A percentile compares a stretch with the other conserved stretches of the same genome.
Evolutionary conservation across 345 rosid species (phyloP).

Genomic region (Rhodamnia rubescens): DNA sequence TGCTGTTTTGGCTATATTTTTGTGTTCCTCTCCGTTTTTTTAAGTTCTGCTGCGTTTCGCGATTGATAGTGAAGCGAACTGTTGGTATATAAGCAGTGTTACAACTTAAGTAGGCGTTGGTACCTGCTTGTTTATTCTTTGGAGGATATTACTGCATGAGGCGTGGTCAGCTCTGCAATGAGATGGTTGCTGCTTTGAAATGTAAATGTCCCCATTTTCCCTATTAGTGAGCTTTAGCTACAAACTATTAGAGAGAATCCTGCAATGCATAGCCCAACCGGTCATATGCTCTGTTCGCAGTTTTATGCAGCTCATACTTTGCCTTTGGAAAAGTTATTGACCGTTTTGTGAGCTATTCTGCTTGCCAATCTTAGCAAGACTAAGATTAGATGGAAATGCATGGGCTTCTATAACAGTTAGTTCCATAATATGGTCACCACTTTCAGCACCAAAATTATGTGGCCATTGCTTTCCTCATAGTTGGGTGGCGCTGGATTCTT

Average conservation of each 20-base stretch:
- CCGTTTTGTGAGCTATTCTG: background rate
- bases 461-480: background rate
- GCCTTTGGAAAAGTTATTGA: background rate
- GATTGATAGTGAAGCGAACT: background rate
- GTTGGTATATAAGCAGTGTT: background rate
- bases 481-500: background rate
- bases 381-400: background rate
- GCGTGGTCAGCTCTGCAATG: background rate
- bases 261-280: background rate
- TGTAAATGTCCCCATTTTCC: accelerated
- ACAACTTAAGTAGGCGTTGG: background rate
- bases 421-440: background rate
- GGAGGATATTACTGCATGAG: background rate
- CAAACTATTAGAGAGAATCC: background rate
- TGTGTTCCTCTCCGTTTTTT: no score
- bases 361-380: background rate
- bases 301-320: background rate
- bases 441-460: background rate
- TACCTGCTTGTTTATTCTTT: background rate
- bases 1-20: background rate
- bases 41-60: background rate
- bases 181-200: background rate
- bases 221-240: background rate
- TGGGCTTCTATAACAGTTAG: background rate
- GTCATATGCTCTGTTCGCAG: background rate